These are phyloP conservation scores for Myxozyma kluyveri DNA, from an alignment of 805 yeast species.

Conservation along the genomic window DNA sequence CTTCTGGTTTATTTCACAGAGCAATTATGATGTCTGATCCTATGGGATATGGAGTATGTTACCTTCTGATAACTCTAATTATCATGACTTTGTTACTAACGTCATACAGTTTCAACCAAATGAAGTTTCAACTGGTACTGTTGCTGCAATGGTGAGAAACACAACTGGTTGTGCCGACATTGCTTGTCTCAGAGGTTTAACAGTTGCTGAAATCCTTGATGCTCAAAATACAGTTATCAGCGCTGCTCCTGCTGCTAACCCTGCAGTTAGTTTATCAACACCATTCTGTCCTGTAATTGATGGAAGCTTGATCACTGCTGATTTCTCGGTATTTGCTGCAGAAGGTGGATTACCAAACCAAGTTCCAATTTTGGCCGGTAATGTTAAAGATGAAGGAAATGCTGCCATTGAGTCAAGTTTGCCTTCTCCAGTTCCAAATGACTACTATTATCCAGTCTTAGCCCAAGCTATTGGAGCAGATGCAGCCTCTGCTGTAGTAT, in stretches of 20 bases:
- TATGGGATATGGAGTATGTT: slow-evolving; percentile 24
- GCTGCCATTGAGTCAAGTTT: slow-evolving; percentile 24
- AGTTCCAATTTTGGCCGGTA: slow-evolving; percentile 34
- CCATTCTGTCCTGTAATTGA: slow-evolving; percentile 37
- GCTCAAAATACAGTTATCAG: slow-evolving; percentile 14
- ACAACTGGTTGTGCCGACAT: slow-evolving; percentile 19
- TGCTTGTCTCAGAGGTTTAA: slow-evolving; percentile 20
- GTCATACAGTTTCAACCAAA: slow-evolving; percentile 16
- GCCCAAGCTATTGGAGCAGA: slow-evolving; percentile 14
- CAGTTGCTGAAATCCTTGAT: slow-evolving; percentile 6
- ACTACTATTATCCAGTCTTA: slow-evolving; percentile 7
- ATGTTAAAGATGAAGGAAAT: slow-evolving; percentile 33
- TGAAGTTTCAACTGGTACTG: slow-evolving; percentile 8
- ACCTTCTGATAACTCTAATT: not conserved
- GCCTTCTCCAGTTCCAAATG: slow-evolving; percentile 7
- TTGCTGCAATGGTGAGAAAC: slow-evolving; percentile 13
- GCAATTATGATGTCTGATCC: slow-evolving; percentile 29
- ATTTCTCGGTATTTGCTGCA: slow-evolving; percentile 24
- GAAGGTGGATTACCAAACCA: slow-evolving; percentile 24
- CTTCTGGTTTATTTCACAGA: slow-evolving; percentile 14
- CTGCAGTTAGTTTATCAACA: slow-evolving; percentile 24
- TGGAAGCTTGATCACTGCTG: slow-evolving; percentile 16
- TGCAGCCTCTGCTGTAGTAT: slow-evolving; percentile 14
- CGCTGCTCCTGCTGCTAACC: slow-evolving; percentile 4
- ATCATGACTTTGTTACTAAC: not conserved